Conservation (phyloP, 805 yeast genomes). For the Candida nanaspora region DNA sequence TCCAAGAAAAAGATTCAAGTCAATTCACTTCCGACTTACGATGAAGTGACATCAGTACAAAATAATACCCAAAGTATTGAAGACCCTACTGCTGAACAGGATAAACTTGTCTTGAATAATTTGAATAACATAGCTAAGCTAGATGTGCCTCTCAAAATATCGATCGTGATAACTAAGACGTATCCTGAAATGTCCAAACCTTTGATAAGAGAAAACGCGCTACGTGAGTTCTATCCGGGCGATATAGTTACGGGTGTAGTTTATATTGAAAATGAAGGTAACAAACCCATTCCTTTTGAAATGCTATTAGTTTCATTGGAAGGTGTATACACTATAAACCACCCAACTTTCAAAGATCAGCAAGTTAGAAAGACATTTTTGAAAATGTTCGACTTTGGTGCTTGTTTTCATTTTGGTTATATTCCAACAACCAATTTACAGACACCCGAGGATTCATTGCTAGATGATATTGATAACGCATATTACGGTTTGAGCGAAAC, state of each 20-base stretch:
- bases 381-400: conserved; percentile 40
- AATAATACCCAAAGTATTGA: neutral
- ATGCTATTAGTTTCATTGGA: conserved; percentile 52
- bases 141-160: conserved; percentile 13
- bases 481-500: conserved; percentile 35
- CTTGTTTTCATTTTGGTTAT: conserved; percentile 38
- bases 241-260: conserved; percentile 54
- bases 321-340: conserved; percentile 27
- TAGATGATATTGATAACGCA: conserved; percentile 19
- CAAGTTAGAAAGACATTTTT: conserved; percentile 27
- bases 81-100: conserved; percentile 2
- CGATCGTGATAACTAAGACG: conserved; percentile 31
- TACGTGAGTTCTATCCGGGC: conserved; percentile 56
- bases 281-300: conserved; percentile 40
- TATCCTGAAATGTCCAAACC: conserved; percentile 25
- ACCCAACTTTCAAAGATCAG: conserved; percentile 7
- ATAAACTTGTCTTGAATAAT: conserved; percentile 16
- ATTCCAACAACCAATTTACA: conserved; percentile 17
- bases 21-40: neutral
- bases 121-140: conserved; percentile 12
- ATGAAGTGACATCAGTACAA: neutral
- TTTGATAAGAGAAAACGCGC: conserved; percentile 20
- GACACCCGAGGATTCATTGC: conserved; percentile 11
- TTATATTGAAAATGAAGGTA: conserved; percentile 31
- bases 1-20: neutral